Base-by-base conservation (phyloP, 805 yeast genomes). In the Novakomyces olei region DNA sequence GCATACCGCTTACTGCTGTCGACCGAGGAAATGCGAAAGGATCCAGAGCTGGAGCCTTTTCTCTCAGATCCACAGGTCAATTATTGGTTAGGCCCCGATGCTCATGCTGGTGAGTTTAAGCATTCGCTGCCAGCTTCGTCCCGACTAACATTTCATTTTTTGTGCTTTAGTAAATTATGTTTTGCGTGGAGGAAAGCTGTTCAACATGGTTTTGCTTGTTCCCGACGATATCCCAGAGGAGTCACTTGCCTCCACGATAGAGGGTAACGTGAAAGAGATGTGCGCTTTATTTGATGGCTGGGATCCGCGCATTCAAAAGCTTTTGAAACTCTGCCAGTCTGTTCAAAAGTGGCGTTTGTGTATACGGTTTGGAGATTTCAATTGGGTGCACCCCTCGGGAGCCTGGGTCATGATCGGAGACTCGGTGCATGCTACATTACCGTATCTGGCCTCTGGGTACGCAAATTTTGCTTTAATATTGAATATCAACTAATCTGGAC, bases 381-480 rank as follows among this genome's bases (percentile, higher is more conserved):
- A 42, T 9, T 51, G 55, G 55, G 41, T 40, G 22, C 50, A 50
- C 36, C 35, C 36, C 9, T 39, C 40, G 10, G 49, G 48, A 7
- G 42, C 45, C 35, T 39, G 48, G 16, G 40, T 44, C 22, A 37
- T 50, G 15, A 33, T 50, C 22, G 55, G 55, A 2, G 55, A 50
- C 34, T 46, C 54, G n/a, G 48, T 46, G 14, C 55, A 50, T 36
- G 53, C 55, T 16, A 51, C 54, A 4, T 37, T 51, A 23, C 55
- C 55, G 7, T 51, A 51, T 36, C 40, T 51, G 14, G 51, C 55
- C 5, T 39, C 45, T 5, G 54, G n/a, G n/a, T n/a, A n/a, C n/a
- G n/a, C n/a, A n/a, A n/a, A n/a, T n/a, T n/a, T n/a, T n/a, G n/a
- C n/a, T n/a, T n/a, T n/a, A n/a, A n/a, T n/a, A n/a, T n/a, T n/a